Evolutionary conservation across 805 yeast species (phyloP), one percentile per base, ranked within the genome.

Genomic region (Barnettozyma botsteinii): DNA sequence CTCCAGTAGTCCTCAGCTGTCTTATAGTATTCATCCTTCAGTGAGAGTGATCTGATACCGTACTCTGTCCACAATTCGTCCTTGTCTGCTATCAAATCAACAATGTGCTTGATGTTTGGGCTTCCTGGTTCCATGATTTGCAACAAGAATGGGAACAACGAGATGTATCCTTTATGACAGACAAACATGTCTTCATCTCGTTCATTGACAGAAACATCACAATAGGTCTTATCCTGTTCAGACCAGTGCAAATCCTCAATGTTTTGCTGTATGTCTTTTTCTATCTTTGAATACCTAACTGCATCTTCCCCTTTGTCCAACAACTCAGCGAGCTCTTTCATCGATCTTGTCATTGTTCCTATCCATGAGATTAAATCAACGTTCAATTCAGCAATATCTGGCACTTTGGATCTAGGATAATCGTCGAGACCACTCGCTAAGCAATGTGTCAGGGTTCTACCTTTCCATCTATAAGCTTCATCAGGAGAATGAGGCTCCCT

Each of bases 371-470:
- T 64, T 41, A 91, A 67, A 56, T 93, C 98, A 24, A 93, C 93
- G 52, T 93, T 84, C 35, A 93, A 67, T 62, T 93, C 98, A 1
- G 94, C 94, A 30, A 80, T 70, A 59, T 87, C 96, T 2, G 94
- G 91, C 7, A 74, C 76, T 21, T 67, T 65, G 1, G 88, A 81
- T 46, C 98, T 75, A 26, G 98, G 98, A 55, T 89, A 93, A 57
- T 93, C 98, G 61, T 93, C 98, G 27, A 93, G 60, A 0, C 98
- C 98, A 60, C 94, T 82, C 8, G 98, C 93, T 38, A 91, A 68
- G 57, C 95, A 85, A 53, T 86, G 96, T 4, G 80, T 74, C 17
- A 70, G 66, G 0, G 96, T 85, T 49, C 98, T 77, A 5, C 98
- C 98, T 43, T 87, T 74, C 98, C 98, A 93, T 58, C 95, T 71